These are phyloP conservation scores for Aspergillus tamarii DNA, from an alignment of 2,329 filamentous ascomycete genomes.

Conservation along the genomic window DNA sequence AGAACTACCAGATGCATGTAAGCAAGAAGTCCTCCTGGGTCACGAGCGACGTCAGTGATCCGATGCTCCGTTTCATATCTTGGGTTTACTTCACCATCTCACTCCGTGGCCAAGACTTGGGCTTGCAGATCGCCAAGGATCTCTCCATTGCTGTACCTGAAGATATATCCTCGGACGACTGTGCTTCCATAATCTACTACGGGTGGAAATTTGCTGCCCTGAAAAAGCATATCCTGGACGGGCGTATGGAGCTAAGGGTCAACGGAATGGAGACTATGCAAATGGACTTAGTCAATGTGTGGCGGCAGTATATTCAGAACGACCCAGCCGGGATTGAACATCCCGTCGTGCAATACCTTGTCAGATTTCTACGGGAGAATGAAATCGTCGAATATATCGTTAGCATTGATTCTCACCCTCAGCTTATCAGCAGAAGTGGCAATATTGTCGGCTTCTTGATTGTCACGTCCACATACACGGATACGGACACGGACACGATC, in stretches of 20 bases:
- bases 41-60: conserved; percentile 45
- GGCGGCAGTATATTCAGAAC: conserved; percentile 59
- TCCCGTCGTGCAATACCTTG: conserved; percentile 67
- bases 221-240: conserved; percentile 74
- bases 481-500: conserved; percentile 74
- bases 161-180: conserved; percentile 29
- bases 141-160: conserved; percentile 40
- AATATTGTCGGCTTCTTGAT: conserved; percentile 88
- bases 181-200: conserved; percentile 44
- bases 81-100: conserved; percentile 36
- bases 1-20: conserved; percentile 42
- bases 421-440: conserved; percentile 77
- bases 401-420: conserved; percentile 87
- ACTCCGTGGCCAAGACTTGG: conserved; percentile 33
- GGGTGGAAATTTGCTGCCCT: conserved; percentile 71
- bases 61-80: conserved; percentile 39
- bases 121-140: conserved; percentile 38
- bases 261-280: conserved; percentile 77
- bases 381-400: conserved; percentile 84
- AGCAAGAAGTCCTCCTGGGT: conserved; percentile 48
- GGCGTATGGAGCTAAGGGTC: conserved; percentile 88
- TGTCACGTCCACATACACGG: conserved; percentile 73
- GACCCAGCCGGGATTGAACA: conserved; percentile 47
- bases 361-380: conserved; percentile 69
- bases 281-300: conserved; percentile 68